Base-by-base conservation (phyloP, 2,329 filamentous ascomycete species). In the Hypoxylon sp. region DNA sequence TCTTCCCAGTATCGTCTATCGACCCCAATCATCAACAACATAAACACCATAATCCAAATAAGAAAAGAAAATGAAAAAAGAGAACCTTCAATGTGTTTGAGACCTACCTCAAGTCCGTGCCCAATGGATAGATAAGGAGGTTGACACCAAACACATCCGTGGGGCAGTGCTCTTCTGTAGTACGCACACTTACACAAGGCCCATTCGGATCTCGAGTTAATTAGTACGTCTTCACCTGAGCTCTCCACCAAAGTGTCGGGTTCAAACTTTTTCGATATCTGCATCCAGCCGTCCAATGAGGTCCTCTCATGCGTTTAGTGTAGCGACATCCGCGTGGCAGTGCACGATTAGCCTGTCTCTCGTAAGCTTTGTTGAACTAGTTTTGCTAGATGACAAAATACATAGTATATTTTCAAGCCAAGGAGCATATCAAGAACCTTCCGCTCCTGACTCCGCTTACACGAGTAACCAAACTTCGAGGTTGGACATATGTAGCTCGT, bases 321-420 rank as follows among this genome's bases (percentile, higher is more conserved):
- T 45, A 26, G 45, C 32, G 9, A 54, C 37, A 32, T 46, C 40
- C 20, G 51, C 21, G 55, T 55, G 55, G 55, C 55, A 55, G 55
- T 58, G 55, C 55, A 51, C 50, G 31, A 52, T 48, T 36, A n/a
- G n/a, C n/a, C 21, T 8, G 36, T 45, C 35, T 31, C 38, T 44
- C 46, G 46, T 49, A 34, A 57, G 44, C 34, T 30, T 40, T 25
- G 40, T 40, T 45, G 26, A 34, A 40, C 34, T 38, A 45, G 12
- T 20, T 35, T 19, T n/a, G n/a, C n/a, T n/a, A n/a, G n/a, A n/a
- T n/a, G n/a, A n/a, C 30, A n/a, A n/a, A n/a, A n/a, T n/a, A n/a
- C n/a, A n/a, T n/a, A n/a, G n/a, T n/a, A n/a, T 26, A 20, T 7
- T 40, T 40, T 8, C 13, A 26, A 12, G 4, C 17, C 15, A 15